A percentile compares a stretch with the other conserved stretches of the same genome.
Conservation (phyloP, 495 filamentous ascomycete species). For the Aspergillus biplanus region DNA sequence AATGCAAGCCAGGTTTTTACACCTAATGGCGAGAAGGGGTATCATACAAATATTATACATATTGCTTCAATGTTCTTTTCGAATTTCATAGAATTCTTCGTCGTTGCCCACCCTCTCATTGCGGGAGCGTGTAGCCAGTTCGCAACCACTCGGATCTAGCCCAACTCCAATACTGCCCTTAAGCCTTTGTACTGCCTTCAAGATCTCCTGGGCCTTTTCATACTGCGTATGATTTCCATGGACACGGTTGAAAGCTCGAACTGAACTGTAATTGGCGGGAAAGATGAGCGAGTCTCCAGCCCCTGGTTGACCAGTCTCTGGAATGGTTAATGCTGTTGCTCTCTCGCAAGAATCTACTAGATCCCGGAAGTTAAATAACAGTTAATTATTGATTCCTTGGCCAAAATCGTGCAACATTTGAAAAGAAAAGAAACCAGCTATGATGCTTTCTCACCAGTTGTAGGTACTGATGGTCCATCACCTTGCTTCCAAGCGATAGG, state of each 20-base stretch:
- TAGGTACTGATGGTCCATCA: conserved; percentile 60
- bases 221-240: conserved; percentile 43
- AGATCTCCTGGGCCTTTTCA: conserved; percentile 42
- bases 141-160: conserved; percentile 49
- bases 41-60: not conserved
- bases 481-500: conserved; percentile 66
- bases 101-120: conserved; percentile 43
- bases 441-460: conserved; percentile 49
- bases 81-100: conserved; percentile 43
- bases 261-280: conserved; percentile 35
- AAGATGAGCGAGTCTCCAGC: conserved; percentile 39
- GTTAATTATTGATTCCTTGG: conserved; percentile 25
- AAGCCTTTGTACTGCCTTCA: conserved; percentile 43
- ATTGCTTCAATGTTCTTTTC: conserved; percentile 22
- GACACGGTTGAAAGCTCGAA: conserved; percentile 42
- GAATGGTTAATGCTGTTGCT: conserved; percentile 27
- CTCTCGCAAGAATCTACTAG: conserved; percentile 16
- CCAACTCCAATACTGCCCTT: conserved; percentile 53
- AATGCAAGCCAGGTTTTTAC: conserved; percentile 5
- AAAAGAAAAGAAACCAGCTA: conserved; percentile 22
- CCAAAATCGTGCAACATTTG: conserved; percentile 15
- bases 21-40: not conserved
- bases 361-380: conserved; percentile 14
- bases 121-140: conserved; percentile 27
- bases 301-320: conserved; percentile 25